These are phyloP conservation scores for Phaeotremella fagi DNA, from an alignment of 768 basidiomycete species.

Conservation along the genomic window DNA sequence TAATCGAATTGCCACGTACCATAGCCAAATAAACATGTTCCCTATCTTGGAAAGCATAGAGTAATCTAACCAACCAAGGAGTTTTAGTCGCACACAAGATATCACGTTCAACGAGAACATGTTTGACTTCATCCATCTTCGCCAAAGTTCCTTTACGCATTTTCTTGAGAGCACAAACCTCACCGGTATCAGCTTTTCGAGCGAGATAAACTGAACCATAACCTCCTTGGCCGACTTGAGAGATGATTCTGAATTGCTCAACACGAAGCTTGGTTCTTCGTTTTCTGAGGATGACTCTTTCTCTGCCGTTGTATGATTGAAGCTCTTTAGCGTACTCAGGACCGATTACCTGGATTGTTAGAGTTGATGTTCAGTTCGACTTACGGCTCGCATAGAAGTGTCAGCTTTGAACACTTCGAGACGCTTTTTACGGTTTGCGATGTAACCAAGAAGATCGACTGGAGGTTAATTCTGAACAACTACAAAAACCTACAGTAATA, in stretches of 20 bases:
- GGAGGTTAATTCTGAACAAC: background rate
- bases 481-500: constrained; percentile 64
- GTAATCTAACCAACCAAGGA: constrained; percentile 87
- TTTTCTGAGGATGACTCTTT: constrained; percentile 84
- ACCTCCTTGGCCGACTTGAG: constrained; percentile 97
- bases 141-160: constrained; percentile 90
- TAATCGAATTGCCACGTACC: constrained; percentile 48
- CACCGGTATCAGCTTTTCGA: constrained; percentile 87
- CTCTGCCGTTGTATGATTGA: constrained; percentile 87
- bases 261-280: constrained; percentile 88
- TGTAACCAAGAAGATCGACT: constrained; percentile 82
- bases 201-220: constrained; percentile 98
- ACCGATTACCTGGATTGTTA: constrained; percentile 24
- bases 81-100: constrained; percentile 96
- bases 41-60: constrained; percentile 95
- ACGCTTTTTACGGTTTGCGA: constrained; percentile 78
- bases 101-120: constrained; percentile 94
- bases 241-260: constrained; percentile 96
- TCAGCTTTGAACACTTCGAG: constrained; percentile 76
- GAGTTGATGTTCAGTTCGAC: constrained; percentile 46
- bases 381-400: constrained; percentile 58
- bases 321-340: constrained; percentile 61
- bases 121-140: constrained; percentile 99
- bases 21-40: constrained; percentile 91
- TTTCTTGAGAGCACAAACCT: constrained; percentile 95